Evolutionary conservation across 1,284 basidiomycete genomes (phyloP), one percentile per base, ranked within the genome.

Genomic region (Schizopora paradoxa): DNA sequence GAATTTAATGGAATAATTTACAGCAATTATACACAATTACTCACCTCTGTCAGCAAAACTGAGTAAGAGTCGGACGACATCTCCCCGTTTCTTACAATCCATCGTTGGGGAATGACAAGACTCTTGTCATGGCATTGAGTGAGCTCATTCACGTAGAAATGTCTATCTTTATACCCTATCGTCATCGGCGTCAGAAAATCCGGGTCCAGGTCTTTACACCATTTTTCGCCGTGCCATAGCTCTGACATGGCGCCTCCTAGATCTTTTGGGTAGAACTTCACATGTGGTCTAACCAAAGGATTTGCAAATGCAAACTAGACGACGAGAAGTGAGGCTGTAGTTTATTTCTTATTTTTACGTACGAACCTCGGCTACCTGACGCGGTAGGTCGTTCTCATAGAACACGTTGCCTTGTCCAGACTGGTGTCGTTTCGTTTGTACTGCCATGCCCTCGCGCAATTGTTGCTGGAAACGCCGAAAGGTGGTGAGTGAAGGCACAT

Each of bases 401-500:
- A n/a, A n/a, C n/a, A 45, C 13, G 25, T 64, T 65, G 6, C 63
- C 63, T 37, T 56, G 52, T 13, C 49, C 40, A n/a, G 62, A 62
- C 34, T 51, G 51, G 27, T 51, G 51, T 8, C 51, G 39, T 5
- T 51, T 50, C 13, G 59, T 62, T 7, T 52, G 54, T 10, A 62
- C 40, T 3, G 53, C 55, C 22, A 38, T 38, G 28, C 41, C 32
- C 18, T 53, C 46, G 5, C 51, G 45, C 4, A 64, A 41, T 5
- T 37, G 28, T 14, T 43, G 45, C 41, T 66, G 64, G 13, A 55
- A 31, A 36, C 58, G 45, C 14, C 56, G 53, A 16, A 67, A 51
- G 10, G n/a, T 31, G 22, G 59, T 46, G 25, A 64, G 54, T 0
- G 58, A 57, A 2, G 64, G 65, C 4, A 68, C 60, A 47, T 62